These are phyloP conservation scores for Suillus brevipes DNA, from an alignment of 768 basidiomycete species.

Conservation along the genomic window DNA sequence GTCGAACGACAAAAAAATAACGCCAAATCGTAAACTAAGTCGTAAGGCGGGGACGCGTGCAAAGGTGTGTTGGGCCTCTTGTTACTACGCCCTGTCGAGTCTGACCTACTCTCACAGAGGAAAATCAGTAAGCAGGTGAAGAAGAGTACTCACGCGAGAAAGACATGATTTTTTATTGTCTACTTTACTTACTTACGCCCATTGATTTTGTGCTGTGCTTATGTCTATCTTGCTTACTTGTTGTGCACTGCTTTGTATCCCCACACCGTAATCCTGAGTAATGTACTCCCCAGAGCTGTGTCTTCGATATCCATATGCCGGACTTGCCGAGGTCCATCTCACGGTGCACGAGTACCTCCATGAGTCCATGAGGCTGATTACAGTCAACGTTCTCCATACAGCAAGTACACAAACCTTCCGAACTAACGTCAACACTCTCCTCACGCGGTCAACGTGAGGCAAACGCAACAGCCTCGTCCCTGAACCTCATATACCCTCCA, in stretches of 20 bases:
- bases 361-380: background rate
- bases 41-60: conserved; percentile 41
- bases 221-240: conserved; percentile 4
- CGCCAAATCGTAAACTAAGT: conserved; percentile 37
- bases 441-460: conserved; percentile 8
- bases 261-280: conserved; percentile 2
- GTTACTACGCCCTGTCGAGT: background rate
- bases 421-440: background rate
- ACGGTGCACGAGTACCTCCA: background rate
- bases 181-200: conserved; percentile 1
- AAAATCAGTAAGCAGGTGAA: conserved; percentile 30
- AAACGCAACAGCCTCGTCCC: background rate
- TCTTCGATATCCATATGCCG: background rate
- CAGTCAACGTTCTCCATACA: background rate
- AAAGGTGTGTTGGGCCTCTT: conserved; percentile 32
- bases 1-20: conserved; percentile 27
- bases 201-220: conserved; percentile 3
- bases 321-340: conserved; percentile 1
- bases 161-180: conserved; percentile 20
- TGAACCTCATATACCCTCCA: conserved; percentile 1
- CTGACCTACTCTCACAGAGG: conserved; percentile 22
- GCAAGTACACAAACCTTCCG: conserved; percentile 1
- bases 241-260: conserved; percentile 4
- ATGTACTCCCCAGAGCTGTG: background rate
- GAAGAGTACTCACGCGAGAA: conserved; percentile 22